These are phyloP conservation scores for Stramenopiles sp. DNA, from an alignment of 352 stramenopile species.

Conservation along the genomic window DNA sequence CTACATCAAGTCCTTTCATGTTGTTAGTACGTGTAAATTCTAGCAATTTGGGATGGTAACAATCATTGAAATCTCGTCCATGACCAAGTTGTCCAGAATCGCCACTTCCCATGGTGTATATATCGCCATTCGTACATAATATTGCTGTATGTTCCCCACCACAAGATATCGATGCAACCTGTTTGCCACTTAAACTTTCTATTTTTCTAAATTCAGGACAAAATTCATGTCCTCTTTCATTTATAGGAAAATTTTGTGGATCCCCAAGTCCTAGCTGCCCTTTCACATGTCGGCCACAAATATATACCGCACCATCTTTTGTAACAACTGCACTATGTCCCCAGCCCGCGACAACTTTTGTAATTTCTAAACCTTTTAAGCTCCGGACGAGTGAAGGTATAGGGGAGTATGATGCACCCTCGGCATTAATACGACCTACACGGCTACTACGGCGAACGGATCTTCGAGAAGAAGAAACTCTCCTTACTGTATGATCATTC, in stretches of 20 bases:
- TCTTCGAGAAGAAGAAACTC: too few species aligned
- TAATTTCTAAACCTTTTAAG: slow-evolving; percentile 10
- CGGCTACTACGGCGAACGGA: too few species aligned
- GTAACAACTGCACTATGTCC: slow-evolving; percentile 22
- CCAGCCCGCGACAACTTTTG: slow-evolving; percentile 22
- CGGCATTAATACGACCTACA: too few species aligned
- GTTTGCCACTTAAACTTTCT: neutral
- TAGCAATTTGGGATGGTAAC: too few species aligned
- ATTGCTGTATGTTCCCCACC: slow-evolving; percentile 25
- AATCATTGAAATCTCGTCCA: too few species aligned
- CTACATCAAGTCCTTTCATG: too few species aligned
- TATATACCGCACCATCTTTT: slow-evolving; percentile 16
- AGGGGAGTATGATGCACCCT: slow-evolving; percentile 21
- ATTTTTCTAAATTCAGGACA: slow-evolving; percentile 20
- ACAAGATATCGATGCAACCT: slow-evolving; percentile 20
- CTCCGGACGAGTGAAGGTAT: slow-evolving; percentile 15
- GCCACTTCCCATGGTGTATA: slow-evolving; percentile 20
- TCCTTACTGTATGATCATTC: too few species aligned
- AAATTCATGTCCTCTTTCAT: slow-evolving; percentile 23
- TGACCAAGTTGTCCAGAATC: neutral
- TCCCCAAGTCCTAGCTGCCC: slow-evolving; percentile 21
- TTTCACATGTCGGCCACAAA: slow-evolving; percentile 20
- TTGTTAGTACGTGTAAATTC: too few species aligned
- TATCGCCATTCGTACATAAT: slow-evolving; percentile 14
- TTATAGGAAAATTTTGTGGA: slow-evolving; percentile 17